Evolutionary conservation across 2,329 filamentous ascomycete genomes (phyloP).

Genomic region (Colletotrichum agaves): DNA sequence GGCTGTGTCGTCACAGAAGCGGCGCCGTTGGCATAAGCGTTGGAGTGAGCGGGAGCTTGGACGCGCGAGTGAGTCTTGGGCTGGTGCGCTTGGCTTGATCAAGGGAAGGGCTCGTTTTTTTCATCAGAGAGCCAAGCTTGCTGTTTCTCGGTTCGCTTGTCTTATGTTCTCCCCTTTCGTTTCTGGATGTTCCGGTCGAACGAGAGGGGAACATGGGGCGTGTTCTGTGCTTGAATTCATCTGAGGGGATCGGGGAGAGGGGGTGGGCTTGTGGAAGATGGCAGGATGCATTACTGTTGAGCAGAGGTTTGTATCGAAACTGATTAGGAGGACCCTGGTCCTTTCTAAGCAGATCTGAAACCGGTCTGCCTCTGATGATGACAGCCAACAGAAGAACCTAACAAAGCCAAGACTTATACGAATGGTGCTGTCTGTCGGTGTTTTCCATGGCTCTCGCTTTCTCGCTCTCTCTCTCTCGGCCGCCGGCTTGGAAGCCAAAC

Average conservation of each 20-base stretch:
- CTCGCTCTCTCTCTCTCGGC: neutral
- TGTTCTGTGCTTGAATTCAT: neutral
- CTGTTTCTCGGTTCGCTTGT: neutral
- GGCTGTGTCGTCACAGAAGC: slow-evolving; percentile 21
- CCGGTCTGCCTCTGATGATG: neutral
- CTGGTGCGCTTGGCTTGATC: neutral
- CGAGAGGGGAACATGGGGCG: neutral
- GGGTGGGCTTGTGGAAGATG: no score
- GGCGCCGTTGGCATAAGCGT: neutral
- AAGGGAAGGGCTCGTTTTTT: neutral
- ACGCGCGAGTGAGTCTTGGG: neutral
- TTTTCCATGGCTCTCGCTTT: no score
- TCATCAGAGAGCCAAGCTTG: neutral
- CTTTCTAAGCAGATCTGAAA: slow-evolving; percentile 9
- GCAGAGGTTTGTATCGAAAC: slow-evolving; percentile 6
- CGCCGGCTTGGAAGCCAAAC: neutral
- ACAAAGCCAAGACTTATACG: neutral
- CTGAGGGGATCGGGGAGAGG: neutral
- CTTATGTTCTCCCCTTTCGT: neutral
- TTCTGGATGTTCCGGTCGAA: neutral
- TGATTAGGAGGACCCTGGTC: neutral
- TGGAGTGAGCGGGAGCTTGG: slow-evolving; percentile 3
- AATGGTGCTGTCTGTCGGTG: neutral
- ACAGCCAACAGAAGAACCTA: no score
- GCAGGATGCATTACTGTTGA: no score